Percentiles rank a stretch among this genome's conserved stretches.
These are phyloP conservation scores for Aphanomyces stellatus DNA, from an alignment of 352 stramenopile species.

Conservation along the genomic window DNA sequence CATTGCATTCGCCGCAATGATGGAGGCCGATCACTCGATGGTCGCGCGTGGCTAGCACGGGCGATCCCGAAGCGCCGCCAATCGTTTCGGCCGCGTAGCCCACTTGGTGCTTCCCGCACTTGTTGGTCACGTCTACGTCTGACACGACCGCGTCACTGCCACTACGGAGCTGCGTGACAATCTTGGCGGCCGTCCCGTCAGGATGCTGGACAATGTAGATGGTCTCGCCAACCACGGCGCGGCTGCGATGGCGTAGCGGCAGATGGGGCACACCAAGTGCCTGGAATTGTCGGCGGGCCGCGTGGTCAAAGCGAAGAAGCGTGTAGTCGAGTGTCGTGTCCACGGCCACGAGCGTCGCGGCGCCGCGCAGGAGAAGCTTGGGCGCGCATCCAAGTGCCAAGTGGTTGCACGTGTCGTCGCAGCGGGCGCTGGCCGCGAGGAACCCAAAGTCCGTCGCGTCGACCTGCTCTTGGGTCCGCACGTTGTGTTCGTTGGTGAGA, in stretches of 20 bases:
- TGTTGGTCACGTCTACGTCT: slow-evolving; percentile 26
- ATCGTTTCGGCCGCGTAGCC: slow-evolving; percentile 62
- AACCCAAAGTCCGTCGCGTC: slow-evolving; percentile 44
- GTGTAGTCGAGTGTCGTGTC: slow-evolving; percentile 49
- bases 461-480: slow-evolving; percentile 34
- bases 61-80: slow-evolving; percentile 45
- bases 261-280: slow-evolving; percentile 20
- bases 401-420: slow-evolving; percentile 18
- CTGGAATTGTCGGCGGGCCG: slow-evolving; percentile 47
- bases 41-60: slow-evolving; percentile 41
- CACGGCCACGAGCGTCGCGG: slow-evolving; percentile 31
- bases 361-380: slow-evolving; percentile 31
- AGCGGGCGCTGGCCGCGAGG: slow-evolving; percentile 30
- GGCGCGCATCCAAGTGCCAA: slow-evolving; percentile 32
- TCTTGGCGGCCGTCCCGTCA: slow-evolving; percentile 27
- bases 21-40: slow-evolving; percentile 58
- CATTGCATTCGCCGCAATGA: slow-evolving; percentile 48
- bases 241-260: background rate
- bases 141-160: slow-evolving; percentile 38
- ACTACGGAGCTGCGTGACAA: slow-evolving; percentile 27
- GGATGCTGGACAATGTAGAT: slow-evolving; percentile 52
- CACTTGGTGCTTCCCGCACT: slow-evolving; percentile 34
- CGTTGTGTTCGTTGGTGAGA: slow-evolving; percentile 62
- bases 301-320: slow-evolving; percentile 34
- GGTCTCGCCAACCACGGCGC: slow-evolving; percentile 26